These are phyloP conservation scores for Fusarium mangiferae DNA, from an alignment of 2,329 filamentous ascomycete species.

Conservation along the genomic window DNA sequence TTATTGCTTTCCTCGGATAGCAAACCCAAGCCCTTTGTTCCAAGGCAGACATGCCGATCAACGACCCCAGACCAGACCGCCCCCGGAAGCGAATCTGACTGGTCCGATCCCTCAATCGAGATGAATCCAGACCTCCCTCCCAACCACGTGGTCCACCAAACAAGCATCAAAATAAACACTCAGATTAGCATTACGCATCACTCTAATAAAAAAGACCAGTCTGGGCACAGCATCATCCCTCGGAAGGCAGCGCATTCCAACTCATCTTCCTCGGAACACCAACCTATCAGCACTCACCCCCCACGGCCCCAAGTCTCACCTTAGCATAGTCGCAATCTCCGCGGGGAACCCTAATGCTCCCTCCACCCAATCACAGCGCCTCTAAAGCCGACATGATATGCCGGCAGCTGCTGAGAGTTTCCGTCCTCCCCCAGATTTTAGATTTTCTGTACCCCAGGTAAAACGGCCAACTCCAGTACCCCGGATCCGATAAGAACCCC, in stretches of 20 bases:
- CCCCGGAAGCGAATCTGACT: background rate
- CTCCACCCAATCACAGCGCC: background rate
- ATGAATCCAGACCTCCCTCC: background rate
- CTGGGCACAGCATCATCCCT: background rate
- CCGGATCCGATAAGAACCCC: slow-evolving; percentile 14
- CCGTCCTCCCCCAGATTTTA: background rate
- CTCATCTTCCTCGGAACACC: slow-evolving; percentile 3
- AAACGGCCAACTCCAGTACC: background rate
- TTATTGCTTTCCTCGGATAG: background rate
- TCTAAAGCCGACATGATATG: slow-evolving; percentile 4
- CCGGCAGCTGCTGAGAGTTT: slow-evolving; percentile 7
- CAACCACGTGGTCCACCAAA: background rate
- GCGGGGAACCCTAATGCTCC: background rate
- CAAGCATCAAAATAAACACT: background rate
- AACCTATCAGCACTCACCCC: background rate
- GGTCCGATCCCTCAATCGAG: background rate
- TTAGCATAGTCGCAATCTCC: background rate
- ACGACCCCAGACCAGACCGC: background rate
- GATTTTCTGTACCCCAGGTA: background rate
- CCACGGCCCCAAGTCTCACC: background rate
- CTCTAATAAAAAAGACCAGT: background rate
- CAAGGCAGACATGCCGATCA: background rate
- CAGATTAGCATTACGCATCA: background rate
- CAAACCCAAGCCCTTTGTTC: too few relatives aligned
- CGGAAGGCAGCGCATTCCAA: background rate